A percentile compares a stretch with the other conserved stretches of the same genome.
phyloP scores from a whole-genome alignment of 2,329 filamentous ascomycete species.

The Helotiales sp. region DNA sequence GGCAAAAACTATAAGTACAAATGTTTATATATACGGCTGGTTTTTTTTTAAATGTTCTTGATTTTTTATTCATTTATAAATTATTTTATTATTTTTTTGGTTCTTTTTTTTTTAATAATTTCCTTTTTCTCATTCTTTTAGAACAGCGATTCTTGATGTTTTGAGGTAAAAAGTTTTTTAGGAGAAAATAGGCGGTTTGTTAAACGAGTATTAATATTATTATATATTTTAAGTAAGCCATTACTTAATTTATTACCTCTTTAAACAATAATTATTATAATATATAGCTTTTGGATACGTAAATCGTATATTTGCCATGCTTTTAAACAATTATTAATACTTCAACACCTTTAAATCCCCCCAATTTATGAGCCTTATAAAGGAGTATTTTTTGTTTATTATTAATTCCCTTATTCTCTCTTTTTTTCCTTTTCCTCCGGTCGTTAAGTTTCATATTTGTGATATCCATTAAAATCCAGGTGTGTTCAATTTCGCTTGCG shows the following conservation, averaged over 20 bases:
- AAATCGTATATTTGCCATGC: slow-evolving; percentile 21
- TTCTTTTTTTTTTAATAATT: no score
- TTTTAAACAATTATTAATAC: slow-evolving; percentile 23
- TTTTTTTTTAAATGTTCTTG: background rate
- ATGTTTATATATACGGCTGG: background rate
- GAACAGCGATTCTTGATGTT: slow-evolving; percentile 19
- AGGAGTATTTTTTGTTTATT: slow-evolving; percentile 14
- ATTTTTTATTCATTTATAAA: no score
- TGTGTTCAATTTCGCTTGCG: background rate
- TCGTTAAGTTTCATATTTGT: slow-evolving; percentile 12
- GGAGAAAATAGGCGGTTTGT: slow-evolving; percentile 22
- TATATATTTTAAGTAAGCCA: slow-evolving; percentile 16
- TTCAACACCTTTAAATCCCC: slow-evolving; percentile 22
- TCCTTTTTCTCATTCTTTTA: no score
- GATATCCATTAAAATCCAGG: background rate
- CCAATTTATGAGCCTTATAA: slow-evolving; percentile 24
- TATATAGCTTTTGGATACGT: slow-evolving; percentile 17
- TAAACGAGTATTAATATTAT: slow-evolving; percentile 24
- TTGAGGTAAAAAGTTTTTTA: slow-evolving; percentile 24
- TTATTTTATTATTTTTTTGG: no score
- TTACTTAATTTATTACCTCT: slow-evolving; percentile 21
- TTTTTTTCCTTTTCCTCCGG: slow-evolving; percentile 11
- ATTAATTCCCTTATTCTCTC: background rate
- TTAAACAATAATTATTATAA: slow-evolving; percentile 15
- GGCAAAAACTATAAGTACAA: background rate